Conservation (phyloP, 768 basidiomycete species). For the Psilocybe cubensis region DNA sequence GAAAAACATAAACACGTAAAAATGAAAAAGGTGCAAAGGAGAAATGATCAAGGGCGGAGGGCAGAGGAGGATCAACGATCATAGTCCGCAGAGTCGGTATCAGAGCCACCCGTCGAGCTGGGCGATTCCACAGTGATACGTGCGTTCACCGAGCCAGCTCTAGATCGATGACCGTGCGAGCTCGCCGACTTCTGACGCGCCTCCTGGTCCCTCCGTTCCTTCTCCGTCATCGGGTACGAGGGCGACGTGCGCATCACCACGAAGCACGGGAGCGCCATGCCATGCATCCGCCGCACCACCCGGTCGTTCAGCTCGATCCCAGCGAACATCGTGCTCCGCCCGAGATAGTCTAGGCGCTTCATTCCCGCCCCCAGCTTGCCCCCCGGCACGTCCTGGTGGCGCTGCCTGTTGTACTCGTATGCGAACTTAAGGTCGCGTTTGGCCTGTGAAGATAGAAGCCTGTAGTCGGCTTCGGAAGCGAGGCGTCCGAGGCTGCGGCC, state of each 20-base stretch:
- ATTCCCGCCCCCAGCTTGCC: slow-evolving; percentile 66
- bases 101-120: slow-evolving; percentile 10
- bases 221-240: slow-evolving; percentile 48
- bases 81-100: slow-evolving; percentile 17
- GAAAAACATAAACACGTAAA: not conserved
- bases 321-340: slow-evolving; percentile 60
- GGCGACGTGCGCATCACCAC: slow-evolving; percentile 59
- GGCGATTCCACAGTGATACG: slow-evolving; percentile 20
- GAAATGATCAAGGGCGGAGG: not conserved
- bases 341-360: slow-evolving; percentile 70
- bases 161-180: slow-evolving; percentile 16
- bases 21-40: not conserved
- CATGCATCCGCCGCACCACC: slow-evolving; percentile 46
- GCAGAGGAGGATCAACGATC: slow-evolving; percentile 11
- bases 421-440: slow-evolving; percentile 50
- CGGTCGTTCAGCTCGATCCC: slow-evolving; percentile 56
- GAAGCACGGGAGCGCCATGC: slow-evolving; percentile 57
- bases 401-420: slow-evolving; percentile 71
- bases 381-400: slow-evolving; percentile 66
- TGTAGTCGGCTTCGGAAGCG: slow-evolving; percentile 56
- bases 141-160: slow-evolving; percentile 24
- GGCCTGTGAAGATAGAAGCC: slow-evolving; percentile 34
- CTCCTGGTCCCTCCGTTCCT: slow-evolving; percentile 54
- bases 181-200: slow-evolving; percentile 32
- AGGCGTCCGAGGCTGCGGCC: slow-evolving; percentile 52